phyloP scores from a whole-genome alignment of 768 basidiomycete genomes.

The Boletus sp. region DNA sequence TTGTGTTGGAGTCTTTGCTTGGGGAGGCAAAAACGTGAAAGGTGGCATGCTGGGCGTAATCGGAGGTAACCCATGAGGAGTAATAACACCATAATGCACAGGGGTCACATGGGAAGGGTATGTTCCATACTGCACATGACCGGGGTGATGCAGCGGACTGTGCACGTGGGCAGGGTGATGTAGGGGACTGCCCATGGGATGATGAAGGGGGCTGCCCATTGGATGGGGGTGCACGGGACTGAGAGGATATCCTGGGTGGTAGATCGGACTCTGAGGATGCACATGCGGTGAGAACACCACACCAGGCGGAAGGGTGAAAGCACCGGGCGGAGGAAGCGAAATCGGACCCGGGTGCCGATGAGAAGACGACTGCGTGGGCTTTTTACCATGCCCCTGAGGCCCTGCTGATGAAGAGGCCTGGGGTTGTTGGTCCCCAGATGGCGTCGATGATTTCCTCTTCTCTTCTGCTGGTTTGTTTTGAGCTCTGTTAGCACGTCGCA shows the following conservation, averaged over 20 bases:
- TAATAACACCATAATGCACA: constrained; percentile 42
- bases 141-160: constrained; percentile 30
- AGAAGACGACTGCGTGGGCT: constrained; percentile 25
- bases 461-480: constrained; percentile 25
- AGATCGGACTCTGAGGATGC: constrained; percentile 38
- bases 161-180: constrained; percentile 33
- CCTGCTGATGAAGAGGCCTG: constrained; percentile 8
- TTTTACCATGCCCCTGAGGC: constrained; percentile 15
- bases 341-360: constrained; percentile 70
- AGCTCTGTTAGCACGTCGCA: constrained; percentile 28
- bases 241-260: constrained; percentile 36
- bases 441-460: constrained; percentile 12
- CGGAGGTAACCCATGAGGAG: constrained; percentile 80
- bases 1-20: constrained; percentile 25
- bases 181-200: constrained; percentile 32
- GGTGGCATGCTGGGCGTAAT: constrained; percentile 98
- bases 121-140: constrained; percentile 28
- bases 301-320: constrained; percentile 40
- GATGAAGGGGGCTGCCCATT: constrained; percentile 38
- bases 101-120: constrained; percentile 22
- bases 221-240: constrained; percentile 26
- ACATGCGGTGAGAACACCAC: constrained; percentile 32
- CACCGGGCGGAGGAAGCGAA: constrained; percentile 57
- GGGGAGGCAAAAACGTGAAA: constrained; percentile 75
- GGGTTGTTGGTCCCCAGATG: constrained; percentile 18